A percentile compares a stretch with the other conserved stretches of the same genome.
Evolutionary conservation across 2,329 filamentous ascomycete genomes (phyloP).

Genomic region (Hypoxylon sp.): DNA sequence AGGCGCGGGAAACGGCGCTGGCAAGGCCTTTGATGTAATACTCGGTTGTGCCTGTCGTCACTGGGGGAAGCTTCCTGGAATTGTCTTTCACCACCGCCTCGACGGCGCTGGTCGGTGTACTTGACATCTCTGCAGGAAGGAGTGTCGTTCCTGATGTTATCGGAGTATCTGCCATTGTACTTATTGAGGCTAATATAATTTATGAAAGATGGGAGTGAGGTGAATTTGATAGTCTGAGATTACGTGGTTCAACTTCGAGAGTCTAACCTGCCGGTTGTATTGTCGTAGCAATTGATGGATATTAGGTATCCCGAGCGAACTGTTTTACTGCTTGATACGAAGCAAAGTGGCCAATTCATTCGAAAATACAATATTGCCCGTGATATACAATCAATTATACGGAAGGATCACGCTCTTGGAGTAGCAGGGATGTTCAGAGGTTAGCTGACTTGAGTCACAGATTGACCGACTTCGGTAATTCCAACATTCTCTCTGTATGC

Average conservation of each 20-base stretch:
- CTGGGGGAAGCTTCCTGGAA: slow-evolving; percentile 16
- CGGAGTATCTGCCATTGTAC: slow-evolving; percentile 26
- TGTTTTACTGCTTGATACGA: neutral
- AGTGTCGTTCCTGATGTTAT: slow-evolving; percentile 12
- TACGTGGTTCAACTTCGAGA: neutral
- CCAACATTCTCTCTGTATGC: neutral
- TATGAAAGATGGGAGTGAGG: neutral
- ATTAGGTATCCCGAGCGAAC: neutral
- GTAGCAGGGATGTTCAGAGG: slow-evolving; percentile 18
- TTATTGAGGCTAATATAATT: neutral
- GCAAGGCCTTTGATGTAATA: slow-evolving; percentile 32
- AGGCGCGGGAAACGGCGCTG: slow-evolving; percentile 29
- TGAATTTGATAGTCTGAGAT: neutral
- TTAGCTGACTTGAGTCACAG: slow-evolving; percentile 19
- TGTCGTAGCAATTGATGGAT: neutral
- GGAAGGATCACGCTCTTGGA: neutral
- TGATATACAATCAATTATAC: neutral
- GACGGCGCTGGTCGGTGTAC: neutral
- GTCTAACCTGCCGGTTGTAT: neutral
- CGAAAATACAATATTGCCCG: neutral
- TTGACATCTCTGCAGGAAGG: slow-evolving; percentile 11
- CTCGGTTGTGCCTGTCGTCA: slow-evolving; percentile 36
- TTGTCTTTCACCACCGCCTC: neutral
- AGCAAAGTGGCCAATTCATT: neutral
- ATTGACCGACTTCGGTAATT: slow-evolving; percentile 22